Percentiles rank a stretch among this genome's conserved stretches.
These are phyloP conservation scores for Penicillium decumbens DNA, from an alignment of 2,329 filamentous ascomycete species.

Conservation along the genomic window DNA sequence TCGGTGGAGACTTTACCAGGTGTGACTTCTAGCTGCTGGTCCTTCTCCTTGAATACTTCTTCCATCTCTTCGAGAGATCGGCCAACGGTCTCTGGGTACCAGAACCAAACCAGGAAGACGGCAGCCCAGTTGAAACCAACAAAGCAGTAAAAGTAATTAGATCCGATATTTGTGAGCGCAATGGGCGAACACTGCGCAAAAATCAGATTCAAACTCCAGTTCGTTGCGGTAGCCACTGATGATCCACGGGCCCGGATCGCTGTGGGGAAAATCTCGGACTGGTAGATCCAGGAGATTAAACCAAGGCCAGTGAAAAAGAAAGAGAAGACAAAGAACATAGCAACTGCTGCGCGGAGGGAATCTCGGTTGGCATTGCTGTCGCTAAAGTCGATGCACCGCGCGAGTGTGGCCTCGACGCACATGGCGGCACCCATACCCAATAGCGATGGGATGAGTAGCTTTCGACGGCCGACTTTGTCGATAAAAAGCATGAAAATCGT, in stretches of 20 bases:
- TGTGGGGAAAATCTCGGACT: constrained; percentile 46
- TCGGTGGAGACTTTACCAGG: background rate
- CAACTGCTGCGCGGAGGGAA: constrained; percentile 44
- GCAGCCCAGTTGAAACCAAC: constrained; percentile 48
- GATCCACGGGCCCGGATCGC: constrained; percentile 42
- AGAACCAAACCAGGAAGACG: constrained; percentile 33
- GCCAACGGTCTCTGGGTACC: constrained; percentile 32
- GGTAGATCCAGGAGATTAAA: constrained; percentile 48
- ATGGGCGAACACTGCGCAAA: constrained; percentile 50
- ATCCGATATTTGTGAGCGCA: constrained; percentile 42
- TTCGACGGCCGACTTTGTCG: constrained; percentile 48
- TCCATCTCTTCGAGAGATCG: constrained; percentile 32
- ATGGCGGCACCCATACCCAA: constrained; percentile 42
- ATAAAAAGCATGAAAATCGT: constrained; percentile 45
- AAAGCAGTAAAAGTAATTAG: constrained; percentile 50
- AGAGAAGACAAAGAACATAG: constrained; percentile 48
- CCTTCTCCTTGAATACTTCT: constrained; percentile 21
- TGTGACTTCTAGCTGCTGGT: constrained; percentile 1
- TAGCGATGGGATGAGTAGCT: constrained; percentile 45
- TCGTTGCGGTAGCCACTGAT: constrained; percentile 44
- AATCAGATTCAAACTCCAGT: constrained; percentile 46
- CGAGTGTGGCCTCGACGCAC: constrained; percentile 41
- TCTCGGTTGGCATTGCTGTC: constrained; percentile 27
- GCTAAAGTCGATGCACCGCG: constrained; percentile 34
- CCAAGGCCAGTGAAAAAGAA: constrained; percentile 45